Evolutionary conservation across 495 filamentous ascomycete species (phyloP), one percentile per base, ranked within the genome.

Genomic region (Xylaria acuta): DNA sequence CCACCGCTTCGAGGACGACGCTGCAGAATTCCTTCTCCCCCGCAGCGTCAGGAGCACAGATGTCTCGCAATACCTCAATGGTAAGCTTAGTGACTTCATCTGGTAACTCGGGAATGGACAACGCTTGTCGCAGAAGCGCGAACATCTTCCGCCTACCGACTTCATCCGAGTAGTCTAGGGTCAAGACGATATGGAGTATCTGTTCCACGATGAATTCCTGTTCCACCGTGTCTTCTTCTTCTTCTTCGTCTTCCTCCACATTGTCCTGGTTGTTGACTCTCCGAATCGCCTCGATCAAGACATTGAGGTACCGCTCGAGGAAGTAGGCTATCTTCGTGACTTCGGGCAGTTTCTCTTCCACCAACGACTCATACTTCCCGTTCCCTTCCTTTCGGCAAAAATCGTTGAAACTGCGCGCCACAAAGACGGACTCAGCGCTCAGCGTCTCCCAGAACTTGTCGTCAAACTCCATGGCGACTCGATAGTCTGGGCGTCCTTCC

Each of bases 131-230:
- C 36, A 98, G 84, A 18, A 98, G 87, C 40, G 92, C 86, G 79
- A 96, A 98, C 94, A 98, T 98, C 87, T 95, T 96, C 63, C 97
- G 87, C 58, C 96, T 87, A 45, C 96, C 96, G 73, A 96, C 92
- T 81, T 99, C 96, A 78, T 99, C 96, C 38, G 92, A 92, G 81
- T 98, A 98, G 76, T 99, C 96, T 40, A 97, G 83, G 14, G 93
- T 95, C 71, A 92, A 87, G 7, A 95, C 93, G 73, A 99, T 97
- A 75, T 98, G 92, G 41, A 99, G 87, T 43, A 99, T 86, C 78
- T 99, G 96, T 78, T 97, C 94, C 12, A 98, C 93, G 64, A 97
- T 90, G 73, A 99, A 99, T 78, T 98, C 95, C 63, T 93, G 89
- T 76, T 97, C 93, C 3, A 91, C 90, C 0, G 89, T 90, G 70